Percentiles rank a stretch among this genome's conserved stretches.
phyloP scores from a whole-genome alignment of 306 rosid species.

The Luffa acutangula region DNA sequence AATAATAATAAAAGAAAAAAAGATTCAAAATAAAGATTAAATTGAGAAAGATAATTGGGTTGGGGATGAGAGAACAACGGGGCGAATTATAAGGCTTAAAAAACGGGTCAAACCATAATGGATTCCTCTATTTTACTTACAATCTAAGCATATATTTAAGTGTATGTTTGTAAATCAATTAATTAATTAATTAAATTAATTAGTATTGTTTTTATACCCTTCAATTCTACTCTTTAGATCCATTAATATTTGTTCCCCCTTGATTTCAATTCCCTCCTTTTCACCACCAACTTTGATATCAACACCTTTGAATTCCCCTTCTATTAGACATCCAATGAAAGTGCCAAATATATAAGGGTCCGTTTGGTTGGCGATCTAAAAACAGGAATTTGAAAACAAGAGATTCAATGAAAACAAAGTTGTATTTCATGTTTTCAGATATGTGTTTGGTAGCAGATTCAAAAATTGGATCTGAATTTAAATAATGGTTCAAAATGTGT shows the following conservation, averaged over 20 bases:
- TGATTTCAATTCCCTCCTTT: not conserved
- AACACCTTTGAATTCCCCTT: not conserved
- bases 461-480: too few relatives aligned
- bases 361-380: too few relatives aligned
- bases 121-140: not conserved
- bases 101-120: slow-evolving; percentile 7
- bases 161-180: not conserved
- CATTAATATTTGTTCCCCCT: not conserved
- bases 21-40: not conserved
- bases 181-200: not conserved
- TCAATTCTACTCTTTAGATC: not conserved
- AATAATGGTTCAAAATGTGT: too few relatives aligned
- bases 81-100: not conserved
- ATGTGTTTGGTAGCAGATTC: too few relatives aligned
- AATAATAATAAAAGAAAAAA: too few relatives aligned
- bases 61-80: slow-evolving; percentile 9
- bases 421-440: too few relatives aligned
- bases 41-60: not conserved
- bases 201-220: not conserved
- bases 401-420: too few relatives aligned
- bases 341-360: too few relatives aligned
- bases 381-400: too few relatives aligned
- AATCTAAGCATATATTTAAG: slow-evolving; percentile 8
- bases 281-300: slow-evolving; percentile 11
- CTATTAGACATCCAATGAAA: not conserved